These are phyloP conservation scores for Hymenochaete sp. DNA, from an alignment of 1,284 basidiomycete genomes.

Conservation along the genomic window DNA sequence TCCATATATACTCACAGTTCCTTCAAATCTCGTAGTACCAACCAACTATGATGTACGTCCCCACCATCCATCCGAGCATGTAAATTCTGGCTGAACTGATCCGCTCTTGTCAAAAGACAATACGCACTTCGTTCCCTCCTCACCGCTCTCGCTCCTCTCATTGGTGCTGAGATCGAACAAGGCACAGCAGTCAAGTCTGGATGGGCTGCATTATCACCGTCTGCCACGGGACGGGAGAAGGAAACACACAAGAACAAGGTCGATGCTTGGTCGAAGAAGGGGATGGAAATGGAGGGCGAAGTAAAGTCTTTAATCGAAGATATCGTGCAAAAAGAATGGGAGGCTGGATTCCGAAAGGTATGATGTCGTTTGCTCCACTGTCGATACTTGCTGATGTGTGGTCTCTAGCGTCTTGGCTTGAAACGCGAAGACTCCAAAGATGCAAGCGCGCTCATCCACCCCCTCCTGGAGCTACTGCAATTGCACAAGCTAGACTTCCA, in stretches of 20 bases:
- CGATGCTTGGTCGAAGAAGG: slow-evolving; percentile 52
- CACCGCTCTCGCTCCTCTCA: slow-evolving; percentile 66
- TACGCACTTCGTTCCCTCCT: slow-evolving; percentile 75
- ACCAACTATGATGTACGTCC: slow-evolving; percentile 31
- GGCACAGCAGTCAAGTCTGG: slow-evolving; percentile 46
- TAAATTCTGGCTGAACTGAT: slow-evolving; percentile 3
- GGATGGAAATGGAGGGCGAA: slow-evolving; percentile 46
- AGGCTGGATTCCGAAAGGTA: slow-evolving; percentile 59
- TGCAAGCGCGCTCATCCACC: slow-evolving; percentile 48
- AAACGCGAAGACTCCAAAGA: slow-evolving; percentile 46
- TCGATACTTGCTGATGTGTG: slow-evolving; percentile 1
- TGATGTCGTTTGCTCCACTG: background rate
- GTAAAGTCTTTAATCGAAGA: slow-evolving; percentile 50
- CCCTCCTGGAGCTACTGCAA: slow-evolving; percentile 64
- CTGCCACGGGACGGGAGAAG: no score
- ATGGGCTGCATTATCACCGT: no score
- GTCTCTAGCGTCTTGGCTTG: slow-evolving; percentile 63
- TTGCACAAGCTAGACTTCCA: slow-evolving; percentile 75
- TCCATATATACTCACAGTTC: slow-evolving; percentile 17
- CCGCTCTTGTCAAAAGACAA: slow-evolving; percentile 33
- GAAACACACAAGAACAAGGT: slow-evolving; percentile 45
- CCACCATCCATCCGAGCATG: slow-evolving; percentile 9
- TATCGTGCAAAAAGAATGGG: slow-evolving; percentile 53
- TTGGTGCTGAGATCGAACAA: slow-evolving; percentile 65
- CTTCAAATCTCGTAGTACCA: slow-evolving; percentile 25